Conservation (phyloP, 192 early-diverging fungal species). For the Gaertneriomyces semiglobifer region DNA sequence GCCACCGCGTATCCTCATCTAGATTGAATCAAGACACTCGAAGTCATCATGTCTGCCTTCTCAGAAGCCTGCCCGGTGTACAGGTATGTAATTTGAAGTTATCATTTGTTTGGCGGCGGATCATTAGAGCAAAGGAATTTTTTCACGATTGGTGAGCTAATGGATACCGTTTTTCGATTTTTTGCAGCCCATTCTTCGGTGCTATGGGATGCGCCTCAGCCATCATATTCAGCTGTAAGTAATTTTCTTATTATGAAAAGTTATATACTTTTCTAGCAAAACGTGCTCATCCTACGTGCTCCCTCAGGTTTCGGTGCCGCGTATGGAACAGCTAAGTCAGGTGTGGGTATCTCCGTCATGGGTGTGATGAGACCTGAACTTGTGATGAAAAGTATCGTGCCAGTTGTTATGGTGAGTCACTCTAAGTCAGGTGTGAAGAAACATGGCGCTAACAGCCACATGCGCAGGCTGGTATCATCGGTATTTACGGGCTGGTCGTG, state of each 20-base stretch:
- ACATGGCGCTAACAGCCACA: background rate
- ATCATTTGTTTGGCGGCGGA: background rate
- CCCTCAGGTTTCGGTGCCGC: constrained; percentile 85
- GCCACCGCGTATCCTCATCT: background rate
- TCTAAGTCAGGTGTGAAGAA: background rate
- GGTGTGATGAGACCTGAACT: constrained; percentile 93
- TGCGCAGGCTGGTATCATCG: constrained; percentile 84
- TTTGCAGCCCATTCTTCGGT: constrained; percentile 80
- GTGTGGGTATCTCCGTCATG: constrained; percentile 91
- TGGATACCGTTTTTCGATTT: background rate
- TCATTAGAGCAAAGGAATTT: background rate
- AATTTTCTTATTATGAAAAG: background rate
- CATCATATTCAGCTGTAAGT: constrained; percentile 70
- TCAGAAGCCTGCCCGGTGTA: constrained; percentile 35
- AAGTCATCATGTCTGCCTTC: constrained; percentile 20
- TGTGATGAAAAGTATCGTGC: constrained; percentile 68
- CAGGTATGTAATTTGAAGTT: constrained; percentile 12
- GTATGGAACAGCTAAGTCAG: constrained; percentile 97
- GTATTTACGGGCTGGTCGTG: constrained; percentile 96
- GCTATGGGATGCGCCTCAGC: constrained; percentile 87
- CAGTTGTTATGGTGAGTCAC: constrained; percentile 85
- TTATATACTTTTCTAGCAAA: background rate
- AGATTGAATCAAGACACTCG: background rate
- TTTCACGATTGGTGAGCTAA: background rate
- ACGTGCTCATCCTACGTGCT: no score